phyloP scores from a whole-genome alignment of 192 early-diverging fungal species.

The Coemansia sp. region DNA sequence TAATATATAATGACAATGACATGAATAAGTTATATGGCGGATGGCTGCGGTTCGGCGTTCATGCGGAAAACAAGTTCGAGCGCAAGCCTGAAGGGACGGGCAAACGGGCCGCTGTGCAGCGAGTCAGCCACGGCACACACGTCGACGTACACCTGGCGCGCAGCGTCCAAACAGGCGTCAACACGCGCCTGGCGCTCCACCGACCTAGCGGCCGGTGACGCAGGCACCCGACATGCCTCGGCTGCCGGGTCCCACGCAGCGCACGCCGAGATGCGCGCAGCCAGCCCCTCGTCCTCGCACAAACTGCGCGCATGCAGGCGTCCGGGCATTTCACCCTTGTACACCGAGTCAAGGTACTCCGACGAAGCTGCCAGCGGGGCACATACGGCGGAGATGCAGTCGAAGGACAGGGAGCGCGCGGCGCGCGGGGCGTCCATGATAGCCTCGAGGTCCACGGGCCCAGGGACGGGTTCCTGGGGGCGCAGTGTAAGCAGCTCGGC shows the following conservation, averaged over 20 bases:
- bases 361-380: conserved; percentile 16
- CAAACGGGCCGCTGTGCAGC: conserved; percentile 57
- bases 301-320: background rate
- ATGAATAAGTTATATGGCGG: background rate
- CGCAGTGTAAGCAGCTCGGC: conserved; percentile 7
- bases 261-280: background rate
- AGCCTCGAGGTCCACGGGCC: conserved; percentile 40
- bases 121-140: conserved; percentile 58
- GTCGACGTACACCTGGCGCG: conserved; percentile 42
- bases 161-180: conserved; percentile 11
- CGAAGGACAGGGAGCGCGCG: conserved; percentile 41
- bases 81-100: conserved; percentile 55
- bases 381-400: conserved; percentile 45
- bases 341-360: conserved; percentile 8
- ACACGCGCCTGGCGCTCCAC: conserved; percentile 5
- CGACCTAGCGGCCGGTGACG: too few relatives aligned
- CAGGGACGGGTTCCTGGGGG: too few relatives aligned
- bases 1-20: too few relatives aligned
- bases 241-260: too few relatives aligned
- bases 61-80: conserved; percentile 59
- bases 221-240: too few relatives aligned
- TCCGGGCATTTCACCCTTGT: background rate
- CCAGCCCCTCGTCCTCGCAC: conserved; percentile 1
- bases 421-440: conserved; percentile 47
- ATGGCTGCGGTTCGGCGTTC: too few relatives aligned